Conservation (phyloP, 139 green algal species). For the Chlamydomonas sp. region DNA sequence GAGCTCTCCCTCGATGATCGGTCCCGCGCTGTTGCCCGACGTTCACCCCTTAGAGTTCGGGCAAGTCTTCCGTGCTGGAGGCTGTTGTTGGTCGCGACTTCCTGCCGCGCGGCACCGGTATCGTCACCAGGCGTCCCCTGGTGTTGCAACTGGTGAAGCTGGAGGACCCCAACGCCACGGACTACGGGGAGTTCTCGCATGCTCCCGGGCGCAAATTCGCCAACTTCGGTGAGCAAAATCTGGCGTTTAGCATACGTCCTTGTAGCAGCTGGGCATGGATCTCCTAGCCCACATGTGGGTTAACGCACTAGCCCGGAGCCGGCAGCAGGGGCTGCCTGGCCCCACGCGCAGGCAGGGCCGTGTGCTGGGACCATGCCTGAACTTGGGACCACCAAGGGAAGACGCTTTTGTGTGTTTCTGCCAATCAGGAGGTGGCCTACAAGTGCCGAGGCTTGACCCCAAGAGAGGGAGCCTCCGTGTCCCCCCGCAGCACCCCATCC, state of each 20-base stretch:
- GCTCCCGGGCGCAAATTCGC: constrained; percentile 75
- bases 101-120: constrained; percentile 92
- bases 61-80: constrained; percentile 96
- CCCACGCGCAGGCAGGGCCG: too few relatives aligned
- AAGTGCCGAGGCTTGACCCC: too few relatives aligned
- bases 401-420: too few relatives aligned
- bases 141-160: constrained; percentile 90
- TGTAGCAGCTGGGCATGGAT: too few relatives aligned
- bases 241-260: too few relatives aligned
- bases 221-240: constrained; percentile 80
- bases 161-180: constrained; percentile 75
- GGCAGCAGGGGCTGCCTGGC: too few relatives aligned
- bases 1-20: neutral
- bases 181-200: constrained; percentile 95
- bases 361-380: too few relatives aligned
- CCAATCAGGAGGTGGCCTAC: too few relatives aligned
- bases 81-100: constrained; percentile 95
- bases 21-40: neutral
- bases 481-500: too few relatives aligned
- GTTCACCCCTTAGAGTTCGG: constrained; percentile 79
- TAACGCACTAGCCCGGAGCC: too few relatives aligned
- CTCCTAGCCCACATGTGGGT: neutral
- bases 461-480: too few relatives aligned
- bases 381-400: too few relatives aligned
- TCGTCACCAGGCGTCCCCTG: constrained; percentile 93